These are phyloP conservation scores for Pterula multifida DNA, from an alignment of 1,284 basidiomycete genomes.

Conservation along the genomic window DNA sequence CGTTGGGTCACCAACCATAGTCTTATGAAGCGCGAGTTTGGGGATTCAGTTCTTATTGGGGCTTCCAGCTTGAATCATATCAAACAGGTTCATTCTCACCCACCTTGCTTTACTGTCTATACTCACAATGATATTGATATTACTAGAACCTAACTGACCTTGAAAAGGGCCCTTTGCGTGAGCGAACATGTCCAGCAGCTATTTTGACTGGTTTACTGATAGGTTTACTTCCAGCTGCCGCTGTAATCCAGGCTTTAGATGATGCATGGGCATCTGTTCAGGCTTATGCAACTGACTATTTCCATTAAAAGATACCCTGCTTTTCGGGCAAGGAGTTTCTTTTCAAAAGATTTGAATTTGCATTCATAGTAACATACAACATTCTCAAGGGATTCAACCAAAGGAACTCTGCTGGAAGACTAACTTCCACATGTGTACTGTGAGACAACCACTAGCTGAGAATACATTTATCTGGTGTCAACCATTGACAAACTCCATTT, in stretches of 20 bases:
- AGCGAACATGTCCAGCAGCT: too few relatives aligned
- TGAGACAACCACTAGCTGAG: too few relatives aligned
- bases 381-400: too few relatives aligned
- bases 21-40: slow-evolving; percentile 30
- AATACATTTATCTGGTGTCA: slow-evolving; percentile 13
- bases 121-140: background rate
- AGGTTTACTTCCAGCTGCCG: slow-evolving; percentile 17
- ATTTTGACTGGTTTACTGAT: background rate
- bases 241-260: slow-evolving; percentile 23
- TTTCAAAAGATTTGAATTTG: too few relatives aligned
- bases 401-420: too few relatives aligned
- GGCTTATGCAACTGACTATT: slow-evolving; percentile 13
- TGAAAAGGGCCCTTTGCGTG: slow-evolving; percentile 45
- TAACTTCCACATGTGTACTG: too few relatives aligned
- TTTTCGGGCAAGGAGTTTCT: too few relatives aligned
- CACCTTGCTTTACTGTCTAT: background rate
- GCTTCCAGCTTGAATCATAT: slow-evolving; percentile 38
- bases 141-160: slow-evolving; percentile 37
- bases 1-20: slow-evolving; percentile 45
- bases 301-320: background rate
- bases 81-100: slow-evolving; percentile 23
- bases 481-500: slow-evolving; percentile 70
- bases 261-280: slow-evolving; percentile 25
- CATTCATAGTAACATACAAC: background rate
- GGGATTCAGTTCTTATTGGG: slow-evolving; percentile 40